These are phyloP conservation scores for Claviceps purpurea DNA, from an alignment of 2,329 filamentous ascomycete species.

Conservation along the genomic window DNA sequence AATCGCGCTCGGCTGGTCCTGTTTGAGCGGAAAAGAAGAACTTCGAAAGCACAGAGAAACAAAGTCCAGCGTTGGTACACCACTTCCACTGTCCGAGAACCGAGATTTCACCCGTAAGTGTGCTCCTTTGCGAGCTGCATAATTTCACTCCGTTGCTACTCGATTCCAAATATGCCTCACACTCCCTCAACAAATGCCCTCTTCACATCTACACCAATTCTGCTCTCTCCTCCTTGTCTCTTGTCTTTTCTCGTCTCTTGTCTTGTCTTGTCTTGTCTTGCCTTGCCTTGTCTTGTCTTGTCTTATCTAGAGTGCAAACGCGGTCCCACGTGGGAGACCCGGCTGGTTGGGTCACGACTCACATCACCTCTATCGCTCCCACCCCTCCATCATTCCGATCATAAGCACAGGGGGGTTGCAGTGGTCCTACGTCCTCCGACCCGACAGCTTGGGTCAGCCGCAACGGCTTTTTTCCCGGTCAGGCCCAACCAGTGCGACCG, in stretches of 20 bases:
- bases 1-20: no score
- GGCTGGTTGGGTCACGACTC: constrained; percentile 1
- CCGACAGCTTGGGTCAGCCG: constrained; percentile 7
- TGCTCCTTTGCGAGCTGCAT: neutral
- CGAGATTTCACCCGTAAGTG: neutral
- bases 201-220: neutral
- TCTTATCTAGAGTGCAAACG: neutral
- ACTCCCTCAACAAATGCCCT: neutral
- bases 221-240: neutral
- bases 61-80: neutral
- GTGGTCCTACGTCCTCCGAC: constrained; percentile 1
- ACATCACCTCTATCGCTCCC: constrained; percentile 1
- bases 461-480: constrained; percentile 3
- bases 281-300: neutral
- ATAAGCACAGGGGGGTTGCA: constrained; percentile 2
- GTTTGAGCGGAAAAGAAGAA: no score
- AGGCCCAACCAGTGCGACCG: constrained; percentile 4
- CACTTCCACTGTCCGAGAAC: neutral
- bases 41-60: no score
- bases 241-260: neutral
- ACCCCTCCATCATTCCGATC: neutral
- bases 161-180: no score
- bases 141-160: no score
- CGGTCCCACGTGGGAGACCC: constrained; percentile 5
- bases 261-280: neutral